A percentile compares a stretch with the other conserved stretches of the same genome.
Evolutionary conservation across 2,329 filamentous ascomycete species (phyloP).

Genomic region (Diplodia seriata): DNA sequence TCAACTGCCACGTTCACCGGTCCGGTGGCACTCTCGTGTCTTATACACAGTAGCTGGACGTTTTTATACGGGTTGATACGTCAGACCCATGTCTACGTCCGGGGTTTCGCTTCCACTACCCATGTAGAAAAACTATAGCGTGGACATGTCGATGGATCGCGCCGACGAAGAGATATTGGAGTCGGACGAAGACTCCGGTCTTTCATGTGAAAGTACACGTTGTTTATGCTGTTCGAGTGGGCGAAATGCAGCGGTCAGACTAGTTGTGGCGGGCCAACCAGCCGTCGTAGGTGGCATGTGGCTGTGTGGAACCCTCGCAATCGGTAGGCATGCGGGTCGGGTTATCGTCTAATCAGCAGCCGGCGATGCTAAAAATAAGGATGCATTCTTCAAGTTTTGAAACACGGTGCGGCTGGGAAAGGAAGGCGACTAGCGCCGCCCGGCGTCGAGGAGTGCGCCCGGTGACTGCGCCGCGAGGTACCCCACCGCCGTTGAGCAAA

Average conservation of each 20-base stretch:
- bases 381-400: conserved; percentile 25
- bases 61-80: too few species aligned
- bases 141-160: too few species aligned
- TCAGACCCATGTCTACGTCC: too few species aligned
- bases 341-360: conserved; percentile 4
- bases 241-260: not conserved
- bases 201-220: conserved; percentile 2
- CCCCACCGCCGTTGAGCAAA: conserved; percentile 11
- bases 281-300: conserved; percentile 2
- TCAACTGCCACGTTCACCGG: too few species aligned
- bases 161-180: too few species aligned
- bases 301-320: conserved; percentile 21
- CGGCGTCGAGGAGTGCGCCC: not conserved
- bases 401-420: conserved; percentile 16
- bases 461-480: conserved; percentile 1
- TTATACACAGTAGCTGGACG: too few species aligned
- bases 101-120: too few species aligned
- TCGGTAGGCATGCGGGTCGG: conserved; percentile 8
- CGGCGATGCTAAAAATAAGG: conserved; percentile 26
- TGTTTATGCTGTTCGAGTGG: not conserved
- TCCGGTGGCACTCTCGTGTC: too few species aligned
- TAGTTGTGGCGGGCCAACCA: not conserved
- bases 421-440: conserved; percentile 6
- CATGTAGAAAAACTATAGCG: too few species aligned
- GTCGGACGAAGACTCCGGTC: too few species aligned